phyloP scores from a whole-genome alignment of 1,139 yeast species.

The Hansenula lynferdii region DNA sequence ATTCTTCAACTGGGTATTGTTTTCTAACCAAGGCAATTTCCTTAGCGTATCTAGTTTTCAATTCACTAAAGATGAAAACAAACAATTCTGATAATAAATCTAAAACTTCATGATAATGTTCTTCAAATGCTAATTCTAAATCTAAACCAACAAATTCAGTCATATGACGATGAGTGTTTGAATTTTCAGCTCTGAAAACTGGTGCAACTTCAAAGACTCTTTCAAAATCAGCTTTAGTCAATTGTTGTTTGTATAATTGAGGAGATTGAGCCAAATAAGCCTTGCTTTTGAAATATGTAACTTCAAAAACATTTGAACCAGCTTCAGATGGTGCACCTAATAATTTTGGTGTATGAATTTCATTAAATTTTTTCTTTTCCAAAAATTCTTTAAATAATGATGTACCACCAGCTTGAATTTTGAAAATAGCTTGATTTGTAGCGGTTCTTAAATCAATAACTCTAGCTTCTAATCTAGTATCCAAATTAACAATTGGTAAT shows the following conservation, averaged over 20 bases:
- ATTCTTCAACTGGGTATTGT: constrained; percentile 97
- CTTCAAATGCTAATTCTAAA: constrained; percentile 97
- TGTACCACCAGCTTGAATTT: constrained; percentile 87
- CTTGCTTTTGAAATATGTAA: constrained; percentile 84
- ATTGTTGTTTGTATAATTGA: constrained; percentile 95
- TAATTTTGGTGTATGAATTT: constrained; percentile 93
- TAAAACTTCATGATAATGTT: constrained; percentile 93
- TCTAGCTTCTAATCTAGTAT: constrained; percentile 91
- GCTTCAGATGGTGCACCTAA: constrained; percentile 97
- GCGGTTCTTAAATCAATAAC: constrained; percentile 95
- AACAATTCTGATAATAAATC: constrained; percentile 82
- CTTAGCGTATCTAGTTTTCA: constrained; percentile 69
- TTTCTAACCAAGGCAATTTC: constrained; percentile 89
- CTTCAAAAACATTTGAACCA: constrained; percentile 94
- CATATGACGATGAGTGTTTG: constrained; percentile 99
- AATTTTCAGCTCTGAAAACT: constrained; percentile 98
- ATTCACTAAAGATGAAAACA: constrained; percentile 80
- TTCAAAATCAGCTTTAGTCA: constrained; percentile 97
- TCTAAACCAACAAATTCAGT: constrained; percentile 98
- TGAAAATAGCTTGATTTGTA: constrained; percentile 96
- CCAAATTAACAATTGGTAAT: constrained; percentile 90
- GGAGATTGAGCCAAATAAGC: constrained; percentile 98
- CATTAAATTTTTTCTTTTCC: constrained; percentile 63
- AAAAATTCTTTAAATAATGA: constrained; percentile 86
- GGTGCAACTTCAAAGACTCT: constrained; percentile 95